Evolutionary conservation across 257 asterid genomes (phyloP).

Genomic region (Mitragyna speciosa): DNA sequence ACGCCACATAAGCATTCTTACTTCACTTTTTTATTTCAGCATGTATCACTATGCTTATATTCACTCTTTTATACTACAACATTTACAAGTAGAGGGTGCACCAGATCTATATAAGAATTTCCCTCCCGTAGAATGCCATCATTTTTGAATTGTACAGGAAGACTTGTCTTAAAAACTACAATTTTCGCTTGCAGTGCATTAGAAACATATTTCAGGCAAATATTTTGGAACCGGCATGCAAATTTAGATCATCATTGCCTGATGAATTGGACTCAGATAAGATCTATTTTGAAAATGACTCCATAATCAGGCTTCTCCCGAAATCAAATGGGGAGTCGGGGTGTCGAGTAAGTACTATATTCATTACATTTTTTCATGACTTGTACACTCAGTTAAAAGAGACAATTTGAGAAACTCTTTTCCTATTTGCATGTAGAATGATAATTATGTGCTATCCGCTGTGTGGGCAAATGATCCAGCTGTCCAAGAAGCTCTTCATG

Average conservation of each 20-base stretch:
- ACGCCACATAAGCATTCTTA: too few relatives aligned
- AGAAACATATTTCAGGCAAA: slow-evolving; percentile 5
- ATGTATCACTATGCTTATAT: too few relatives aligned
- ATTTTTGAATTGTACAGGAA: background rate
- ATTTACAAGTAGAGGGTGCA: too few relatives aligned
- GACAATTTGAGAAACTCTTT: too few relatives aligned
- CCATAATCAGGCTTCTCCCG: slow-evolving; percentile 17
- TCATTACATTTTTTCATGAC: background rate
- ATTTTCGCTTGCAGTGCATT: background rate
- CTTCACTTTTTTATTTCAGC: too few relatives aligned
- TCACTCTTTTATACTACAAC: too few relatives aligned
- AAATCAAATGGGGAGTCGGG: slow-evolving; percentile 14
- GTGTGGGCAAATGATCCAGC: slow-evolving; percentile 27
- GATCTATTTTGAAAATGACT: slow-evolving; percentile 20
- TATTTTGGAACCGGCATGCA: slow-evolving; percentile 45
- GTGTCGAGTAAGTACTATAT: slow-evolving; percentile 38
- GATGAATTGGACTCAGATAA: background rate
- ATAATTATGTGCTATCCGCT: background rate
- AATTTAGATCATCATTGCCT: slow-evolving; percentile 22
- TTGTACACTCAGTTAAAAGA: background rate
- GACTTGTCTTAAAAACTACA: background rate
- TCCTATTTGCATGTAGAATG: background rate
- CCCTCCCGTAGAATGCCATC: too few relatives aligned
- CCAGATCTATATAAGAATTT: too few relatives aligned
- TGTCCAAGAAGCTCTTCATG: slow-evolving; percentile 29